Evolutionary conservation across 2,329 filamentous ascomycete species (phyloP).

Genomic region (Zarea fungicola): DNA sequence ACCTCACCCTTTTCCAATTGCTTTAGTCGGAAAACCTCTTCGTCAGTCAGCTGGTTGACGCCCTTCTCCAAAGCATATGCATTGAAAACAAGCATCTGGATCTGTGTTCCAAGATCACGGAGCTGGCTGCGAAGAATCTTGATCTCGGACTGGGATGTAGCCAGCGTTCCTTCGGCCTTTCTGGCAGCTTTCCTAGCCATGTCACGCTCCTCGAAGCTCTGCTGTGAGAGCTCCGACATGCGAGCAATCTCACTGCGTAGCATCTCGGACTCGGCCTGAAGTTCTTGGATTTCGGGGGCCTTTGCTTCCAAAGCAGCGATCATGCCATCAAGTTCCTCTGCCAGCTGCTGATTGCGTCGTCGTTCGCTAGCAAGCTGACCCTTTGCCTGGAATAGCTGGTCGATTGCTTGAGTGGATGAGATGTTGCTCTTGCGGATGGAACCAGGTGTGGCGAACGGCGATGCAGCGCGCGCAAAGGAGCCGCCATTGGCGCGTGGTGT

Average conservation of each 20-base stretch:
- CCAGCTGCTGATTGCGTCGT: slow-evolving; percentile 67
- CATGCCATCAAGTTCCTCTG: slow-evolving; percentile 76
- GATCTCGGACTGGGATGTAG: slow-evolving; percentile 59
- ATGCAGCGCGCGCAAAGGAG: slow-evolving; percentile 46
- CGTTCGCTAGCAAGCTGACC: slow-evolving; percentile 68
- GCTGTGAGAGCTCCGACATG: slow-evolving; percentile 79
- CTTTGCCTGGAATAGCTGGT: slow-evolving; percentile 64
- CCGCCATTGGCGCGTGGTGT: slow-evolving; percentile 58
- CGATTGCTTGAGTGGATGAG: slow-evolving; percentile 58
- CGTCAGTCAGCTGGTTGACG: slow-evolving; percentile 61
- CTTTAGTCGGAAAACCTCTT: slow-evolving; percentile 71
- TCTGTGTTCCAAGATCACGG: slow-evolving; percentile 81
- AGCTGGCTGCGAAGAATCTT: slow-evolving; percentile 81
- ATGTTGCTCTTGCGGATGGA: slow-evolving; percentile 51
- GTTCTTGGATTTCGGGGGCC: slow-evolving; percentile 81
- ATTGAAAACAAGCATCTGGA: slow-evolving; percentile 87
- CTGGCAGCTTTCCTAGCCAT: slow-evolving; percentile 70
- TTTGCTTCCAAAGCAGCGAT: slow-evolving; percentile 79
- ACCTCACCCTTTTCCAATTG: slow-evolving; percentile 73
- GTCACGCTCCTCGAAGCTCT: slow-evolving; percentile 76
- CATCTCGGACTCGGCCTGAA: slow-evolving; percentile 73
- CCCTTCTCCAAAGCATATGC: slow-evolving; percentile 78
- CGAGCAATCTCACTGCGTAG: slow-evolving; percentile 76
- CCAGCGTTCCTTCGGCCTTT: slow-evolving; percentile 70
- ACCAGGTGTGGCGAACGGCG: slow-evolving; percentile 57